These are phyloP conservation scores for Thozetella sp. DNA, from an alignment of 495 filamentous ascomycete species.

Conservation along the genomic window DNA sequence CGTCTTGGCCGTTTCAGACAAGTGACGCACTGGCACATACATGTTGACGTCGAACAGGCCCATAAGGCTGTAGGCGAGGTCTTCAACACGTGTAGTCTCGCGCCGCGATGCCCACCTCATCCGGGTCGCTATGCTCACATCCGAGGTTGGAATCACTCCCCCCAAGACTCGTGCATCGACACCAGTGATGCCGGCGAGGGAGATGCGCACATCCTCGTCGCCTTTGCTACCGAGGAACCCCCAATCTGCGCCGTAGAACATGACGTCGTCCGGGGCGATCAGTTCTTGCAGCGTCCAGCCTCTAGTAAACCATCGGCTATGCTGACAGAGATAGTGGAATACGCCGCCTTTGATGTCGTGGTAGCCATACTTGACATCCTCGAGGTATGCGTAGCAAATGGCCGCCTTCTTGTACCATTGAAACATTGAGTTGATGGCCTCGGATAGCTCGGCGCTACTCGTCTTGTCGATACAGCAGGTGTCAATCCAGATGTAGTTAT, in stretches of 20 bases:
- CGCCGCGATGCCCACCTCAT: background rate
- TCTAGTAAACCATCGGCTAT: background rate
- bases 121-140: background rate
- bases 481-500: background rate
- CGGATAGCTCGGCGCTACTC: background rate
- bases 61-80: conserved; percentile 3
- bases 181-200: background rate
- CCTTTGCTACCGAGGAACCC: background rate
- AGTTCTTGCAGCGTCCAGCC: background rate
- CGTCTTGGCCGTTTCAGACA: too few species aligned
- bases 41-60: conserved; percentile 4
- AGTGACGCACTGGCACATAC: too few species aligned
- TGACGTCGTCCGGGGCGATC: background rate
- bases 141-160: background rate
- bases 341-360: too few species aligned
- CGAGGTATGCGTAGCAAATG: background rate
- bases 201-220: too few species aligned
- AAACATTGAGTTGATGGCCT: background rate
- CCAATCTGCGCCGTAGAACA: background rate
- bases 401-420: background rate
- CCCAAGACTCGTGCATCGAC: background rate
- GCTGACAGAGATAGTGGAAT: too few species aligned
- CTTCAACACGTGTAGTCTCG: background rate
- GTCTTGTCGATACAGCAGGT: background rate
- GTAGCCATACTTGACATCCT: background rate